Base-by-base conservation (phyloP, 1,139 yeast species). In the Saccharomyces hybrid region DNA sequence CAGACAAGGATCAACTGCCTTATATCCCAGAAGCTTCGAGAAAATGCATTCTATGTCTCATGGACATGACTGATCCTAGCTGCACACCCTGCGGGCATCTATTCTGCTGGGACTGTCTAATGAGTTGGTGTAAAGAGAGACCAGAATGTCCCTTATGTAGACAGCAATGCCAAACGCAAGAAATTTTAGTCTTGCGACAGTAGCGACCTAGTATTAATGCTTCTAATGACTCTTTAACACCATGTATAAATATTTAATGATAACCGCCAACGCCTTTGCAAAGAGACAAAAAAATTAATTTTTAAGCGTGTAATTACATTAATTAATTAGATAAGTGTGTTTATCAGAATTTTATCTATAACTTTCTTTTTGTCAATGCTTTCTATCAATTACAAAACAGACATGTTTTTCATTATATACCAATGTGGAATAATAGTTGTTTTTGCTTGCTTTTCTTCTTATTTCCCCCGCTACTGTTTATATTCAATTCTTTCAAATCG, bases 111-210 rank as follows among this genome's bases (percentile, higher is more conserved):
- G 78, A 77, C 5, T 93, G 99, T 68, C 83, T 89, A 6, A 78
- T 83, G 5, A 96, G 88, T 62, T 93, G 98, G 98, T 81, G 90
- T 54, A 75, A 89, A 59, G 96, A 90, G 58, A 81, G 82, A 62
- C 85, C 91, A 0, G 97, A 90, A 65, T 93, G 99, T 68, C 98
- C 99, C 0, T 74, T 93, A 42, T 93, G 99, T 65, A 73, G 99
- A 58, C 95, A 85, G 60, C 78, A 75, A 49, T 81, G 93, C 58
- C 74, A 78, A 48, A 91, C 86, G 63, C 95, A 88, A 69, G 83
- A 87, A 63, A 72, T 91, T 51, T 72, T 91, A 51, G 88, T 93
- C 0, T 68, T 90, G 55, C 76, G 79, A 58, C 84, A 46, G 14
- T 26, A 46, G 31, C 21, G 34, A 49, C 9, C 21, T 16, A 7